Base-by-base conservation (phyloP, 116 monocot genomes). In the Phalaenopsis hybrid region DNA sequence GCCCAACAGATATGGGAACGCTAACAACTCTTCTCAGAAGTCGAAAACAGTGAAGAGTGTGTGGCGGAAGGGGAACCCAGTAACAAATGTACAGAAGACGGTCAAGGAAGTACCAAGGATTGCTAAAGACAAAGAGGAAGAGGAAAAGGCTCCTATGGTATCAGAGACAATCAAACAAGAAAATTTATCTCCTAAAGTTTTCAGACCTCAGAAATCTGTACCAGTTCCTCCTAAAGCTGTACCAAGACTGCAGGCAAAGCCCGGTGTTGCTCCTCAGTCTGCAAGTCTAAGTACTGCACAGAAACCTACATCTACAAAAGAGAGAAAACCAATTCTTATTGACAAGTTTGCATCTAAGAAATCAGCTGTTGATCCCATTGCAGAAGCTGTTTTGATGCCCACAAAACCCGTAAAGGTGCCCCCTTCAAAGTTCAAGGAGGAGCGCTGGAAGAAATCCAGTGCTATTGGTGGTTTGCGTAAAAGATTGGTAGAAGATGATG, bases 61-160 rank as follows among this genome's bases (percentile, higher is more conserved):
- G 37, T 98, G 98, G 98, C 91, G 89, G 73, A 98, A 92, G 86
- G 98, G 98, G 12, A 93, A 90, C 77, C 89, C 98, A 0, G 92
- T 93, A 74, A 81, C 89, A 2, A 88, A 85, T 81, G 87, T 94
- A 17, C 89, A 93, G 69, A 92, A 87, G 80, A 85, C 88, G 3
- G 86, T 91, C 44, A 95, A 84, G 34, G 90, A 90, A 61, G 25
- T 85, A 8, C 89, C 92, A 0, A 90, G 84, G 75, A 80, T 84
- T 16, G 78, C 82, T n/a, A 87, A 82, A 37, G 86, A 72, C 79
- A 82, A 70, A 85, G 82, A 79, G 44, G 63, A 79, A 50, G 85
- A 75, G 57, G 41, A 63, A 6, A 84, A 86, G 31, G 12, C 55
- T 74, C n/a, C 75, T n/a, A 9, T 75, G 16, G 20, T 75, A 75